phyloP scores from a whole-genome alignment of 108 stramenopile genomes.

The Seminavis robusta region DNA sequence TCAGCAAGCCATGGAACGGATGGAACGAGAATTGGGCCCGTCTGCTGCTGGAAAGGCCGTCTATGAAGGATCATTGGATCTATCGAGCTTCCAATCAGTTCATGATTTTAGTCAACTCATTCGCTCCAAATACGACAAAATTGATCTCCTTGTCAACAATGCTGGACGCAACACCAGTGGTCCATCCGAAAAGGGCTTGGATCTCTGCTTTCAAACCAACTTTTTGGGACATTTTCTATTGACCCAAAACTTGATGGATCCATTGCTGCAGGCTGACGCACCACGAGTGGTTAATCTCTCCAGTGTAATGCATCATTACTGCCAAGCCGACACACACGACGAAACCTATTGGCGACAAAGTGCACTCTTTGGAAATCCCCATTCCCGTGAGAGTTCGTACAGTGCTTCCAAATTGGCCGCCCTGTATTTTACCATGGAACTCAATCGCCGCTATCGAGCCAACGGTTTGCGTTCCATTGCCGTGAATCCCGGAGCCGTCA shows the following conservation, averaged over 20 bases:
- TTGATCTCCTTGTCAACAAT: conserved; percentile 65
- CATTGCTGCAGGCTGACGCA: no score
- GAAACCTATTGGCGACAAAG: conserved; percentile 15
- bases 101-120: conserved; percentile 32
- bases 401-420: conserved; percentile 58
- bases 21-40: no score
- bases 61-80: no score
- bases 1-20: conserved; percentile 28
- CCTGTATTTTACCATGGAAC: conserved; percentile 47
- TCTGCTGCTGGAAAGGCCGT: no score
- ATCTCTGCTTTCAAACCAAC: conserved; percentile 61
- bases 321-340: not conserved
- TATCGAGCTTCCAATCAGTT: conserved; percentile 35
- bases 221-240: conserved; percentile 65
- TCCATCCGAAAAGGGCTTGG: no score
- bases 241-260: no score
- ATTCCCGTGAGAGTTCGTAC: conserved; percentile 24
- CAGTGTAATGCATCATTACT: conserved; percentile 66
- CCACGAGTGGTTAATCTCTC: conserved; percentile 53
- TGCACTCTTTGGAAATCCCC: not conserved
- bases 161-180: conserved; percentile 68
- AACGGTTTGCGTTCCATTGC: conserved; percentile 34
- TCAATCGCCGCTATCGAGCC: conserved; percentile 49
- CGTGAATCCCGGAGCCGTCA: conserved; percentile 66
- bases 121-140: conserved; percentile 17